Base-by-base conservation (phyloP, 2,329 filamentous ascomycete species). In the Metarhizium robertsii region DNA sequence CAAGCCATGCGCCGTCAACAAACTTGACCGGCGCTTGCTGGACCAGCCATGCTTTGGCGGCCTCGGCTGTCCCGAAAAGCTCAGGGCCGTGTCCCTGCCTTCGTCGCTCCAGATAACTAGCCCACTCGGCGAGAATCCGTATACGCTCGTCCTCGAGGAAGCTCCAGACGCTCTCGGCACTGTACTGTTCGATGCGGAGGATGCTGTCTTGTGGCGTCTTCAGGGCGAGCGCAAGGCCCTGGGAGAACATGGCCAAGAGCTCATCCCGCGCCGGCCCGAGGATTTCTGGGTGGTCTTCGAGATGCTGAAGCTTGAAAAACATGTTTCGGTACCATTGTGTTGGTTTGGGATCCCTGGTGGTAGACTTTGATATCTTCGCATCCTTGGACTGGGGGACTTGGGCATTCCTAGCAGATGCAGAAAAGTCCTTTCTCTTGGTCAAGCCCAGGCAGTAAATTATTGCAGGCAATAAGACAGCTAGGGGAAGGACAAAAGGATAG, bases 1-100 rank as follows among this genome's bases (percentile, higher is more conserved):
- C 71, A 4, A 79, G 62, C 76, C 76, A 79, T 11, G 75, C 72
- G 2, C 76, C 76, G 54, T 79, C 76, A 4, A 78, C 73, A 47
- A 71, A 71, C 58, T 77, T 77, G 29, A 49, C 25, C 1, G 43
- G 51, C 3, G 55, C 55, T 13, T 51, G 16, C 36, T 51, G 16
- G n/a, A 32, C 32, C 3, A 50, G 29, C 47, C 47, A 38, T 38
- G n/a, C 32, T 16, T 29, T 36, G 36, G 49, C 49, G 25, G 45
- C 25, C 25, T 48, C 20, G 20, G 20, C 42, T 6, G n/a, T 45
- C 2, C n/a, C 42, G 0, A 45, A 45, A 6, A 45, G 42, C n/a
- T 45, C 42, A 11, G 42, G 42, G 6, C 43, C 42, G 6, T 2
- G 25, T 29, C 45, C 53, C 53, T 34, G 32, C 34, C 20, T n/a